Evolutionary conservation across 257 asterid genomes (phyloP).

Genomic region (Plectranthus barbatus): DNA sequence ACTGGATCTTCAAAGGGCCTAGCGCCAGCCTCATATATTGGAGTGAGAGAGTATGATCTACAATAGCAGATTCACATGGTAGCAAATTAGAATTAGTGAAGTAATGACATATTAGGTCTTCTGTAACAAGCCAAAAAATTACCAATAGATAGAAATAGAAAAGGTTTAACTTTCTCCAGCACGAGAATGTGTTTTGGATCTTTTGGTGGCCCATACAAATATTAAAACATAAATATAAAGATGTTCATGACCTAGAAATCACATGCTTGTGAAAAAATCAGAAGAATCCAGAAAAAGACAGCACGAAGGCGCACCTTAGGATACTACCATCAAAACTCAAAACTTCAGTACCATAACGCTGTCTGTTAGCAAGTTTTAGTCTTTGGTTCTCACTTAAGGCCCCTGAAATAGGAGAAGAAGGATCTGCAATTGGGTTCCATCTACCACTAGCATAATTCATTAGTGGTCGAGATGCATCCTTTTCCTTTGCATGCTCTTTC

Average conservation of each 20-base stretch:
- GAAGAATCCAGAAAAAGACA: background rate
- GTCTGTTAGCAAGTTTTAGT: constrained; percentile 83
- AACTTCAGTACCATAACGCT: constrained; percentile 76
- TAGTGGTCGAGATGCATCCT: constrained; percentile 46
- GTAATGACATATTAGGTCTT: background rate
- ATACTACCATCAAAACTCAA: constrained; percentile 93
- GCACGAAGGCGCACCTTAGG: constrained; percentile 56
- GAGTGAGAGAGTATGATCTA: constrained; percentile 79
- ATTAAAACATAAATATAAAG: background rate
- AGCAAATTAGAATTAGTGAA: constrained; percentile 10
- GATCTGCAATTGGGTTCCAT: constrained; percentile 92
- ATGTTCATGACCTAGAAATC: background rate
- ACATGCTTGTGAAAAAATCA: background rate
- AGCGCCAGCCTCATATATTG: constrained; percentile 66
- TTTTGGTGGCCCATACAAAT: background rate
- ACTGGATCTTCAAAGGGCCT: constrained; percentile 58
- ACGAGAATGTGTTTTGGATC: background rate
- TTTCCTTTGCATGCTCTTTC: constrained; percentile 71
- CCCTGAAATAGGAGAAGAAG: constrained; percentile 97
- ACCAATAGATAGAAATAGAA: background rate
- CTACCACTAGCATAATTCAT: constrained; percentile 97
- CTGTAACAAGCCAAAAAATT: background rate
- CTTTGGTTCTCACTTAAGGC: constrained; percentile 81
- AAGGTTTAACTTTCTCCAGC: background rate
- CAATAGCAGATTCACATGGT: constrained; percentile 25